Evolutionary conservation across 2,329 filamentous ascomycete species (phyloP).

Genomic region (Ceratocystis lukuohia): DNA sequence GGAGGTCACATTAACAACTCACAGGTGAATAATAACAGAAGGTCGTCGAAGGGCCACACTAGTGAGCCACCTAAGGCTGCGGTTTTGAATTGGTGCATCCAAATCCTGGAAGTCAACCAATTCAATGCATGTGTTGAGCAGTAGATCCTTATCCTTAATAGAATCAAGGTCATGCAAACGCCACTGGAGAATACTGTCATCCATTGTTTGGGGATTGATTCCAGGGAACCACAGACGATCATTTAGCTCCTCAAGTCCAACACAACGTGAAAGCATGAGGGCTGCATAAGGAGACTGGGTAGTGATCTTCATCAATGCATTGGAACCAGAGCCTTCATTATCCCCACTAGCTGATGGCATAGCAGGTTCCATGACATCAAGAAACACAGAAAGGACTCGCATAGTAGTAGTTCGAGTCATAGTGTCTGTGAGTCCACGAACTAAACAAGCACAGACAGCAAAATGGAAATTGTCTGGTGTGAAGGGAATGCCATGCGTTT

Average conservation of each 20-base stretch:
- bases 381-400: constrained; percentile 47
- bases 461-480: constrained; percentile 52
- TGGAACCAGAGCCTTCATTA: constrained; percentile 24
- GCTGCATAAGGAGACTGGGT: constrained; percentile 43
- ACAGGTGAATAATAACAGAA: constrained; percentile 45
- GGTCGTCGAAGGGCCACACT: constrained; percentile 42
- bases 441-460: constrained; percentile 50
- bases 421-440: constrained; percentile 50
- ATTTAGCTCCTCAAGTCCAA: constrained; percentile 45
- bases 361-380: constrained; percentile 29
- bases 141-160: constrained; percentile 46
- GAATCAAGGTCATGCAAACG: constrained; percentile 32
- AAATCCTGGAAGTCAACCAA: constrained; percentile 53
- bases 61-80: constrained; percentile 46
- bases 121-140: constrained; percentile 50
- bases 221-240: constrained; percentile 50
- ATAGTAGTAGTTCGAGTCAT: constrained; percentile 46
- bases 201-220: constrained; percentile 32
- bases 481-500: constrained; percentile 53
- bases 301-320: constrained; percentile 19
- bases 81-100: constrained; percentile 48
- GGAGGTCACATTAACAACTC: constrained; percentile 25
- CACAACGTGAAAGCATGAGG: constrained; percentile 44
- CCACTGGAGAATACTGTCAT: constrained; percentile 31
- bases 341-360: constrained; percentile 19